Base-by-base conservation (phyloP, 148 eudicot genomes). In the Polygonum aviculare region DNA sequence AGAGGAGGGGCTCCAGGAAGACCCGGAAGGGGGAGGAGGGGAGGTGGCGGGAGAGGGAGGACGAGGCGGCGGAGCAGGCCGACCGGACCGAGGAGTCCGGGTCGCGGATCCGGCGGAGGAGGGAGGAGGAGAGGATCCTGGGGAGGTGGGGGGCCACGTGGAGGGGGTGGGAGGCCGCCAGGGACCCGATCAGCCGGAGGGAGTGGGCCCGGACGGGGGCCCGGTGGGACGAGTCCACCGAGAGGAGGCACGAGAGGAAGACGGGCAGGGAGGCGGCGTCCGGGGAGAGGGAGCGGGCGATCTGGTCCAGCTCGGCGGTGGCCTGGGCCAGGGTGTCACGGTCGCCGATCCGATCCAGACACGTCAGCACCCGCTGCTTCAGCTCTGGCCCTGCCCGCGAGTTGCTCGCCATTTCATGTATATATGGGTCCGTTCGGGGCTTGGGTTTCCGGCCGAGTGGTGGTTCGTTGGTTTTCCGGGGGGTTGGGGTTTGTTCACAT, bases 271-370 rank as follows among this genome's bases (percentile, higher is more conserved):
- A 84, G 2, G 78, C 48, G 12, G 75, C 21, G 5, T 83, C 84
- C 18, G 74, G 72, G 0, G 86, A 45, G n/a, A 87, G 82, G 7
- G 78, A 62, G 31, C 74, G 71, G 2, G 90, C 86, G 7, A 88
- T 80, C 52, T 76, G 77, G 39, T 87, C 78, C 9, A 90, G 85
- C 71, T 87, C 85, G 26, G 76, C 52, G 5, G 85, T 52, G 52
- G 96, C 87, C 12, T 83, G 83, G 31, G 88, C 22, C 47, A 87
- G 82, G 9, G 96, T 90, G 75, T 87, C 85, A 11, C 92, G 80
- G 82, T 90, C 96, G 15, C 92, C 87, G 76, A 90, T 88, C 50
- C 84, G 83, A 78, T 85, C 86, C 35, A 92, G 85, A 52, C 67
- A 75, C 14, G 85, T 80, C 76, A 83, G 76, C 3, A 94, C 84